Conservation (phyloP, 768 basidiomycete species). For the Boletus rubroflammeus region DNA sequence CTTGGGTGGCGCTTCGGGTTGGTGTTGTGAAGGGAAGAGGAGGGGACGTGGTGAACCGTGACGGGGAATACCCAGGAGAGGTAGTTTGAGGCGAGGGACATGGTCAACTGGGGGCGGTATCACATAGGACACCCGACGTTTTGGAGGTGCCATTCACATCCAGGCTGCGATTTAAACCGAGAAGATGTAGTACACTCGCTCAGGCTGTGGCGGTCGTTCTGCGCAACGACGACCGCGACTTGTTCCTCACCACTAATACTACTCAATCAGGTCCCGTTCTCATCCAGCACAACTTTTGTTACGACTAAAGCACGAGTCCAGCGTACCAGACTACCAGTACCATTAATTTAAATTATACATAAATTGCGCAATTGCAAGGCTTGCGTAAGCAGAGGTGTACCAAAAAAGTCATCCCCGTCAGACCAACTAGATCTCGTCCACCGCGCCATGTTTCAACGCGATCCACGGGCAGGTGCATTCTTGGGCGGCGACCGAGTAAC, state of each 20-base stretch:
- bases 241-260: background rate
- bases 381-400: constrained; percentile 21
- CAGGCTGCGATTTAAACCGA: constrained; percentile 3
- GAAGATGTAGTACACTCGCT: background rate
- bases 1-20: constrained; percentile 15
- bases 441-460: constrained; percentile 76
- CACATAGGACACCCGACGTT: constrained; percentile 82
- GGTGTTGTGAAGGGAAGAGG: constrained; percentile 42
- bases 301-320: background rate
- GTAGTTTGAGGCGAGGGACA: constrained; percentile 66
- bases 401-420: background rate
- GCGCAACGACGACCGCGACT: constrained; percentile 2
- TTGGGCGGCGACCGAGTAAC: constrained; percentile 91
- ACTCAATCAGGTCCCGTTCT: too few relatives aligned
- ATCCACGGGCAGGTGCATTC: constrained; percentile 88
- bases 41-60: constrained; percentile 70
- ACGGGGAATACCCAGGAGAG: constrained; percentile 57
- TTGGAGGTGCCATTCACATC: constrained; percentile 43
- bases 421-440: constrained; percentile 3
- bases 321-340: too few relatives aligned
- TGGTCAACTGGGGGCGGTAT: constrained; percentile 67
- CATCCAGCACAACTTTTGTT: background rate
- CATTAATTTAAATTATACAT: too few relatives aligned
- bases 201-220: constrained; percentile 1
- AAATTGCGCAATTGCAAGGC: background rate